phyloP scores from a whole-genome alignment of 2,329 filamentous ascomycete genomes.

The Rhinocladiella similis region DNA sequence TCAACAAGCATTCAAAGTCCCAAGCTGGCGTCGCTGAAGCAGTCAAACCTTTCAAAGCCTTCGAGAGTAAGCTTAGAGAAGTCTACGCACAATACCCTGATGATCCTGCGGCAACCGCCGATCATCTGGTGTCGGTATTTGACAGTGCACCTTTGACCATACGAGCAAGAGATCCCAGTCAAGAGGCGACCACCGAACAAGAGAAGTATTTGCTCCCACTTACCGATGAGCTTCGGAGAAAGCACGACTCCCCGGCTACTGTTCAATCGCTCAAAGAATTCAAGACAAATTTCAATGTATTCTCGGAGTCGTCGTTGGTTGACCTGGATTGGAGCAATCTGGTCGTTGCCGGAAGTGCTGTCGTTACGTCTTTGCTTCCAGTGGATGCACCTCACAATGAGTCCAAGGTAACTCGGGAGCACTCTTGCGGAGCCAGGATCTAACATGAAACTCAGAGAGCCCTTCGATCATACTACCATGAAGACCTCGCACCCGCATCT shows the following conservation, averaged over 20 bases:
- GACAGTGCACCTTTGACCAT: constrained; percentile 30
- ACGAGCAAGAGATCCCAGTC: constrained; percentile 35
- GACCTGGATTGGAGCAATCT: constrained; percentile 83
- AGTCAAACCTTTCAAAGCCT: constrained; percentile 39
- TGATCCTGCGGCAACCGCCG: constrained; percentile 33
- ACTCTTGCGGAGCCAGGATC: background rate
- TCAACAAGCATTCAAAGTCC: constrained; percentile 29
- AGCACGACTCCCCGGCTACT: constrained; percentile 64
- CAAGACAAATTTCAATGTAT: constrained; percentile 75
- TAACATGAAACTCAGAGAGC: constrained; percentile 17
- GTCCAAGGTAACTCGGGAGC: constrained; percentile 50
- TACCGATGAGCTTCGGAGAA: constrained; percentile 56
- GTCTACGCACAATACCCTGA: constrained; percentile 42
- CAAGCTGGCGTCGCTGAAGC: constrained; percentile 33
- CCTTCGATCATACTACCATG: constrained; percentile 73
- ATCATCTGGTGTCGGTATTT: constrained; percentile 39
- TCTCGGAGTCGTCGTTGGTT: constrained; percentile 73
- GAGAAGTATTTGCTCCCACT: constrained; percentile 39
- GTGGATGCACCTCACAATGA: constrained; percentile 62
- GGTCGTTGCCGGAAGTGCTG: constrained; percentile 76
- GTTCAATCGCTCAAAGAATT: constrained; percentile 70
- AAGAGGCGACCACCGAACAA: constrained; percentile 33
- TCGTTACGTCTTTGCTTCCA: constrained; percentile 75
- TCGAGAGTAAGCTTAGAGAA: constrained; percentile 38
- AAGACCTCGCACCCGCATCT: constrained; percentile 76